Base-by-base conservation (phyloP, 805 yeast species). In the Candida oleophila region DNA sequence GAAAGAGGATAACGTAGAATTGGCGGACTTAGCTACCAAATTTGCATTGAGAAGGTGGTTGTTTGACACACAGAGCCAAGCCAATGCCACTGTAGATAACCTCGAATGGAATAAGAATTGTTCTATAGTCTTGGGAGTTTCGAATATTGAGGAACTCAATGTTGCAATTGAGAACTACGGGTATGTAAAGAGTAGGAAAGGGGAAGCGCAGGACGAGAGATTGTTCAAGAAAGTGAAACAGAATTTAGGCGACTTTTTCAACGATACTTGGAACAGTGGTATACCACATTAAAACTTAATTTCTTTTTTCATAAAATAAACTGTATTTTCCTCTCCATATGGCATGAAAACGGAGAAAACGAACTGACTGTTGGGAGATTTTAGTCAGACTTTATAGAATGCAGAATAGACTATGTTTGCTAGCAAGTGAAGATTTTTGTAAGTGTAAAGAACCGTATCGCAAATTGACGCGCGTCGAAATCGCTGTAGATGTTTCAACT, bases 1-100 rank as follows among this genome's bases (percentile, higher is more conserved):
- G 38, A 44, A 57, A 3, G 57, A 65, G 2, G 55, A 77, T 35
- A 68, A 74, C 39, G 72, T 80, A 3, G 94, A 89, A 50, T 67
- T 92, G 44, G 96, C 97, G 0, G 92, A 86, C 51, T 63, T 90
- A 50, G 87, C 97, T 2, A 82, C 88, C 0, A 71, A 94, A 50
- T 92, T 74, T 62, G 91, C 96, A 0, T 66, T 87, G 35, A 66
- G 78, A 41, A 66, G 73, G 44, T 87, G 91, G 89, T 54, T 71
- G 14, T 67, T 67, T 44, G 63, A 57, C 9, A 54, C 64, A 5
- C 50, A 51, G 35, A 9, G 34, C 9, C 34, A 50, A 22, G 18
- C 32, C 3, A 45, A 48, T 16, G n/a, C 25, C n/a, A 20, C 42
- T 8, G 16, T 14, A 7, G 53, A 46, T 2, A 50, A 47, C 4